Evolutionary conservation across 1,284 basidiomycete species (phyloP).

Genomic region (Trametes polyzona): DNA sequence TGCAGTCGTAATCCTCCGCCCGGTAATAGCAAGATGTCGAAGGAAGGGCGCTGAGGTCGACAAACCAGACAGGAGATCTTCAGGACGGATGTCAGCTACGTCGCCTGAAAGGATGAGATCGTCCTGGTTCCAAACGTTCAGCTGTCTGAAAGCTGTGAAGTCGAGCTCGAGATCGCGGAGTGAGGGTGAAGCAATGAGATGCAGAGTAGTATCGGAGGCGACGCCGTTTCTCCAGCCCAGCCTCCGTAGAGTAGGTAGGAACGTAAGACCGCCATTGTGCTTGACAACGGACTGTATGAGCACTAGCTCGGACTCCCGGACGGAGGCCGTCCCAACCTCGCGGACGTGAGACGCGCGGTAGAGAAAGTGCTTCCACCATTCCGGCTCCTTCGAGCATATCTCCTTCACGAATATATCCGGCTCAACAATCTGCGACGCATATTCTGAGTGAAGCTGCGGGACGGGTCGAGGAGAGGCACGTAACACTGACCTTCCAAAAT

Average conservation of each 20-base stretch:
- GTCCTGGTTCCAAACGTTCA: no score
- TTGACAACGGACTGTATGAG: constrained; percentile 13
- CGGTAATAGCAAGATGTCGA: constrained; percentile 7
- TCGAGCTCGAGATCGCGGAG: constrained; percentile 12
- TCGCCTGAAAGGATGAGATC: not conserved
- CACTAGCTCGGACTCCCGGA: constrained; percentile 8
- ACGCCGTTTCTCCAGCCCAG: constrained; percentile 18
- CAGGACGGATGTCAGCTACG: not conserved
- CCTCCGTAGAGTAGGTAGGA: constrained; percentile 13
- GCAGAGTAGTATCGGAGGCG: constrained; percentile 8
- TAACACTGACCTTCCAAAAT: constrained; percentile 17
- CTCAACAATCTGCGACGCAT: constrained; percentile 7
- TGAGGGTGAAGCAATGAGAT: constrained; percentile 6
- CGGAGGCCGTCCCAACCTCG: constrained; percentile 10
- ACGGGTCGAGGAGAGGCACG: not conserved
- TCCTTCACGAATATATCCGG: constrained; percentile 12
- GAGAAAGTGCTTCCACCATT: constrained; percentile 16
- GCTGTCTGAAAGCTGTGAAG: not conserved
- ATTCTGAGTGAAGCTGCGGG: no score
- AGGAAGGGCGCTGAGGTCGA: constrained; percentile 9
- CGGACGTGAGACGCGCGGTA: constrained; percentile 16
- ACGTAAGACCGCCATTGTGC: constrained; percentile 9
- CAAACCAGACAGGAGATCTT: constrained; percentile 1
- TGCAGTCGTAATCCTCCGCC: not conserved
- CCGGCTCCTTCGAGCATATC: not conserved